Evolutionary conservation across 305 asterid genomes (phyloP), one percentile per base, ranked within the genome.

Genomic region (Nicotiana rustica): DNA sequence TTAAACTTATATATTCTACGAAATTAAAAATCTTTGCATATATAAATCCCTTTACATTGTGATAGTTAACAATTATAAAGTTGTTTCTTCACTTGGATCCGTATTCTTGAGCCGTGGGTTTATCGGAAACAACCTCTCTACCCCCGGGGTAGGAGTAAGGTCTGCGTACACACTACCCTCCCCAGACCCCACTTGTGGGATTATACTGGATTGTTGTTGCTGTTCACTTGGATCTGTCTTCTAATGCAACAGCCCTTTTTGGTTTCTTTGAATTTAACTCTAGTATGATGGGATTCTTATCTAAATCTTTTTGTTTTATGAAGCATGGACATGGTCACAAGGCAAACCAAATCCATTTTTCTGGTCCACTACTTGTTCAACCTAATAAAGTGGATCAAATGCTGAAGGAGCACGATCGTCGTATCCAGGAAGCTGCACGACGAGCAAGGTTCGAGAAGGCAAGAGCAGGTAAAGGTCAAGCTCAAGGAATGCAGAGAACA

Each of bases 341-440:
- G 66, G 94, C 88, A 85, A 88, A 88, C 82, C 83, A 85, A 41
- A 87, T 86, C 66, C 89, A 91, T 85, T 95, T 95, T 77, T 95
- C 99, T 0, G 98, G 99, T 75, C 97, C 99, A n/a, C 57, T 95
- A 76, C 82, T 90, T 2, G 93, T 85, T 61, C 94, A 93, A 29
- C 79, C 95, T 21, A 91, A 87, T 83, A 93, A 92, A 83, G 91
- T 93, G 60, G 98, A 95, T 85, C 95, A 92, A 86, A 89, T 95
- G 89, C 95, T 95, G 59, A 93, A 89, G 88, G 99, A 95, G 81
- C 97, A 95, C 5, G 99, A 95, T 77, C 95, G 93, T n/a, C 90
- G 93, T 81, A 89, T 95, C 84, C 94, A 92, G 84, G 97, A 93
- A 87, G 94, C 91, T 49, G 94, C 93, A 79, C 92, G 99, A 25